Base-by-base conservation (phyloP, 306 rosid genomes). In the Cucumis melo region DNA sequence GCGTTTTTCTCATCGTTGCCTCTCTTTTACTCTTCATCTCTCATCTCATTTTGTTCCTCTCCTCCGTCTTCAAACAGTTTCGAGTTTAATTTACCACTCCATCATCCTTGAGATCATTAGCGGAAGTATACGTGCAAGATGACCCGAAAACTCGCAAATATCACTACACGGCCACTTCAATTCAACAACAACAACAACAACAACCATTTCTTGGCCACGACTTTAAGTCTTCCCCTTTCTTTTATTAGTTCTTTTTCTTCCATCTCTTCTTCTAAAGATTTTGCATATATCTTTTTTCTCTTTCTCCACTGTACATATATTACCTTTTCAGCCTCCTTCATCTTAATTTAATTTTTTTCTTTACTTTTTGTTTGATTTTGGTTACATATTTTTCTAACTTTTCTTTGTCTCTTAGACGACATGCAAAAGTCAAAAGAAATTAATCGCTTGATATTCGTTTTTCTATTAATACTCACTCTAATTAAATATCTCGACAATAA, bases 21-120 rank as follows among this genome's bases (percentile, higher is more conserved):
- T 54, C 85, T 17, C 61, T 46, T 8, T 13, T 82, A 6, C 77
- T 78, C 71, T 74, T 65, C 50, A 32, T 78, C 58, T 23, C 85
- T 74, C 85, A 82, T 58, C 20, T 82, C 29, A 34, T 78, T 39
- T 58, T 82, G 62, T 82, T 82, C 63, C 53, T 82, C n/a, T 39
- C 56, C 5, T 53, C 77, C 1, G 80, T 82, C 58, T 46, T 16
- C 65, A 72, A 64, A 32, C 82, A 68, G 42, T 82, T 61, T 32
- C 76, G 20, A 6, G 16, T 10, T 55, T 75, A 57, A 6, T 36
- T 12, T 41, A 41, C 46, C 46, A 44, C 14, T 44, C 1, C 50
- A 44, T 27, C 29, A 27, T 27, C 29, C 5, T 32, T 32, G 36
- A 32, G 36, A 32, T n/a, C n/a, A n/a, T 32, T 32, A 32, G 36